Evolutionary conservation across 2,329 filamentous ascomycete species (phyloP).

Genomic region (Catunica adiposa): DNA sequence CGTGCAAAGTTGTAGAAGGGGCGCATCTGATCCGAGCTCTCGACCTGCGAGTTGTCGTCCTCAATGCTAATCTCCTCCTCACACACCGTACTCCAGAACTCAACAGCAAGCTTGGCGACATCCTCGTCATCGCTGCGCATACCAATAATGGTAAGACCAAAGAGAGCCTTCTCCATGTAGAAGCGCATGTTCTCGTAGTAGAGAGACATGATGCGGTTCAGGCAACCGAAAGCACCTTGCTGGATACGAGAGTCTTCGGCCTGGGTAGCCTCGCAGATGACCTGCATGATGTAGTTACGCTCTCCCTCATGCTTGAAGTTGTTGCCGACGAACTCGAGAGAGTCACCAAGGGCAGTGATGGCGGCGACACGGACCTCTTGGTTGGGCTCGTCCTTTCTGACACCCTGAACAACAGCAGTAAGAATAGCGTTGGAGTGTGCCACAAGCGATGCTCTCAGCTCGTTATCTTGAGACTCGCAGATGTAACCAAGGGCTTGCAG

Average conservation of each 20-base stretch:
- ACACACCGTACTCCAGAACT: slow-evolving; percentile 99
- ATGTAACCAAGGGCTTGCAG: slow-evolving; percentile 96
- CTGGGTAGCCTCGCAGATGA: slow-evolving; percentile 97
- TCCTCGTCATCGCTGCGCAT: slow-evolving; percentile 99
- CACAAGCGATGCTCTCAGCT: slow-evolving; percentile 64
- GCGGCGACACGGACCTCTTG: slow-evolving; percentile 79
- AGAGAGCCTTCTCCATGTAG: slow-evolving; percentile 99
- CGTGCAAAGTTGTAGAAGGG: slow-evolving; percentile 93
- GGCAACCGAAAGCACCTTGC: slow-evolving; percentile 86
- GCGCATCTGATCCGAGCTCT: slow-evolving; percentile 68
- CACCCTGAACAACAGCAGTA: slow-evolving; percentile 93
- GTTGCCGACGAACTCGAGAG: slow-evolving; percentile 89
- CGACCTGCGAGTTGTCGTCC: slow-evolving; percentile 63
- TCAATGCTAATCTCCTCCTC: slow-evolving; percentile 97
- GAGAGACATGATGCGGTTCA: slow-evolving; percentile 95
- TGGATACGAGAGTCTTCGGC: slow-evolving; percentile 81
- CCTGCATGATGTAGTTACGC: slow-evolving; percentile 99
- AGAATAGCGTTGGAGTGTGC: slow-evolving; percentile 93
- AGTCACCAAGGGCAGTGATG: slow-evolving; percentile 87
- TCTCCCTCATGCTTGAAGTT: slow-evolving; percentile 99
- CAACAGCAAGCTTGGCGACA: slow-evolving; percentile 91
- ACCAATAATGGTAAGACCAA: slow-evolving; percentile 89
- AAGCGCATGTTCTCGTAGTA: slow-evolving; percentile 99
- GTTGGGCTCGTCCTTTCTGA: slow-evolving; percentile 90
- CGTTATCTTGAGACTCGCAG: slow-evolving; percentile 83